Conservation (phyloP, 495 filamentous ascomycete genomes). For the Durotheca rogersii region DNA sequence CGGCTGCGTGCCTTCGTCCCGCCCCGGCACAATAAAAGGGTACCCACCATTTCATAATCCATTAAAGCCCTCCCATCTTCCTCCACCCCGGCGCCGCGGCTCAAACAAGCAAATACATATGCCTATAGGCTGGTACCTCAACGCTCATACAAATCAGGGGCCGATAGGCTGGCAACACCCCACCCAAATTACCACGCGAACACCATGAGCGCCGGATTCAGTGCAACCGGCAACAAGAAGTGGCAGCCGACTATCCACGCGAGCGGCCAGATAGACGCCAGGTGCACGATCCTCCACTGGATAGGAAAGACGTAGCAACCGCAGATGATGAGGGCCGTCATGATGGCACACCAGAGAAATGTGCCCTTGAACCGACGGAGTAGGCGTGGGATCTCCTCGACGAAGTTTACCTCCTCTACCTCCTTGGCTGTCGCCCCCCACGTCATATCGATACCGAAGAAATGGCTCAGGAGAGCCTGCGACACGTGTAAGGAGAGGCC, state of each 20-base stretch:
- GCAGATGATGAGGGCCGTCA: slow-evolving; percentile 50
- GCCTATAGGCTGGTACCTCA: too few species aligned
- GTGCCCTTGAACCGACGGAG: slow-evolving; percentile 60
- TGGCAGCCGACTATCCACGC: slow-evolving; percentile 54
- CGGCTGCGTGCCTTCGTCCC: too few species aligned
- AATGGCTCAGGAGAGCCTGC: slow-evolving; percentile 60
- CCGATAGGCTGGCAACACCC: not conserved
- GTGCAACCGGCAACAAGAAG: slow-evolving; percentile 58
- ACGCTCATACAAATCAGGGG: too few species aligned
- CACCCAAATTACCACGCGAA: slow-evolving; percentile 56
- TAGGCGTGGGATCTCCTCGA: slow-evolving; percentile 59
- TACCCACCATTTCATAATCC: too few species aligned
- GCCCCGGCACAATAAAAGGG: too few species aligned
- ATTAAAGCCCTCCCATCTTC: too few species aligned
- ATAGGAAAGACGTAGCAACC: slow-evolving; percentile 47
- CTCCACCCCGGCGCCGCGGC: too few species aligned
- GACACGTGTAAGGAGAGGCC: slow-evolving; percentile 65
- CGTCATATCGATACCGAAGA: slow-evolving; percentile 62
- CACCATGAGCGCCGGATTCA: slow-evolving; percentile 67
- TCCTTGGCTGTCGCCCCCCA: slow-evolving; percentile 68
- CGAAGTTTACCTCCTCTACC: slow-evolving; percentile 59
- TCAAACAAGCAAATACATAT: too few species aligned
- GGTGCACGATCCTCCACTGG: slow-evolving; percentile 57
- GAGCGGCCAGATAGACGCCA: slow-evolving; percentile 61
- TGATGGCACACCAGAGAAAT: slow-evolving; percentile 54